phyloP scores from a whole-genome alignment of 225 moss, liverwort and hornwort species.

The Polytrichum formosum region DNA sequence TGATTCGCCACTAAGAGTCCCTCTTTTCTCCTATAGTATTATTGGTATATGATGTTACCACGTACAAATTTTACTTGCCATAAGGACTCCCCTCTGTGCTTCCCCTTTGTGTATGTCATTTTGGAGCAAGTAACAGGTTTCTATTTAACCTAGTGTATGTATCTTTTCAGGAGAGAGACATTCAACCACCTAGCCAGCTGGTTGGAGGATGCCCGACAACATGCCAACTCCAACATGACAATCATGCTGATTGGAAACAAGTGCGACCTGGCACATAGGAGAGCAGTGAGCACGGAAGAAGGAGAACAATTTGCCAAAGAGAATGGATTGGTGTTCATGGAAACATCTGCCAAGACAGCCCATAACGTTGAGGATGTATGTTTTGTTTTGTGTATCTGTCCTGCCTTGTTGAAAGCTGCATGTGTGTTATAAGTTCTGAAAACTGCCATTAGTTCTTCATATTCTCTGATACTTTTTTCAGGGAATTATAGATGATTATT shows the following conservation, averaged over 20 bases:
- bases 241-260: conserved; percentile 76
- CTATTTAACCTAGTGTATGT: neutral
- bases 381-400: neutral
- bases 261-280: conserved; percentile 63
- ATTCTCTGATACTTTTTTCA: too few species aligned
- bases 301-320: conserved; percentile 73
- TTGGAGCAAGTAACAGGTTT: neutral
- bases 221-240: conserved; percentile 74
- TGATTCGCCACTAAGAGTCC: neutral
- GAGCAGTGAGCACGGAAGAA: conserved; percentile 71
- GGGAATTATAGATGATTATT: too few species aligned
- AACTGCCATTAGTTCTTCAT: too few species aligned
- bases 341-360: conserved; percentile 71
- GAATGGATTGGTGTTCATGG: conserved; percentile 68
- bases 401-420: too few species aligned
- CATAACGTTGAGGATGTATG: conserved; percentile 62
- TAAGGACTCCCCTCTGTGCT: neutral
- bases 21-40: conserved; percentile 15
- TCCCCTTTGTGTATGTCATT: neutral
- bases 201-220: conserved; percentile 71
- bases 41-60: conserved; percentile 93
- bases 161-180: conserved; percentile 49
- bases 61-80: conserved; percentile 26
- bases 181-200: conserved; percentile 75
- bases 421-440: too few species aligned